Evolutionary conservation across 352 stramenopile species (phyloP).

Genomic region (Pythium brachiatum): DNA sequence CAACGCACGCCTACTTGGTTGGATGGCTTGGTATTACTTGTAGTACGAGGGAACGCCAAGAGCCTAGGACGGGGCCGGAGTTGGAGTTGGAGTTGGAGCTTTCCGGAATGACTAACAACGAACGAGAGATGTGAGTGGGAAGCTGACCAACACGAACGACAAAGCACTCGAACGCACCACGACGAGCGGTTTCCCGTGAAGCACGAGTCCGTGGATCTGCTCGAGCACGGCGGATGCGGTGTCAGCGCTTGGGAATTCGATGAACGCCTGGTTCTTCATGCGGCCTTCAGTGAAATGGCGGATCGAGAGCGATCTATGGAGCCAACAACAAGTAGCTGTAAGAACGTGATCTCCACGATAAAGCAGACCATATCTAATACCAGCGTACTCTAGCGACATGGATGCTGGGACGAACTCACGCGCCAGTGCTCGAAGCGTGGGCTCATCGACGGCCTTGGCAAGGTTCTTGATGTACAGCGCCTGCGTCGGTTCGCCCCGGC

Average conservation of each 20-base stretch:
- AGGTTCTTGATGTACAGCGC: constrained; percentile 87
- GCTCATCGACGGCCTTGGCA: constrained; percentile 40
- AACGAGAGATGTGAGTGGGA: background rate
- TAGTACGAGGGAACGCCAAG: no score
- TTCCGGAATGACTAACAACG: constrained; percentile 11
- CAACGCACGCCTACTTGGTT: background rate
- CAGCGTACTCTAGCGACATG: constrained; percentile 29
- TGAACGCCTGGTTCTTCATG: constrained; percentile 87
- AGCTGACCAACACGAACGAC: no score
- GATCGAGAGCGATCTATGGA: constrained; percentile 43
- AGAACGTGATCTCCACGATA: no score
- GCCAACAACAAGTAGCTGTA: background rate
- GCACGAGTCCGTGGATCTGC: constrained; percentile 61
- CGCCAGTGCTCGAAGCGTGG: constrained; percentile 8
- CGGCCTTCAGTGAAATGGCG: constrained; percentile 73
- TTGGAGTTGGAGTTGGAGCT: background rate
- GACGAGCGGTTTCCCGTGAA: constrained; percentile 78
- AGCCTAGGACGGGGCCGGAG: background rate
- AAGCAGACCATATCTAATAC: background rate
- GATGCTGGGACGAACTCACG: background rate
- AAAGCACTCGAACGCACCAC: constrained; percentile 49
- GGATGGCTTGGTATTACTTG: background rate
- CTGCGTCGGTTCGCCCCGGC: constrained; percentile 41
- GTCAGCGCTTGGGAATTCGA: constrained; percentile 56
- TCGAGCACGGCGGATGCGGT: constrained; percentile 50